Base-by-base conservation (phyloP, 768 basidiomycete species). In the Kwoniella pini region DNA sequence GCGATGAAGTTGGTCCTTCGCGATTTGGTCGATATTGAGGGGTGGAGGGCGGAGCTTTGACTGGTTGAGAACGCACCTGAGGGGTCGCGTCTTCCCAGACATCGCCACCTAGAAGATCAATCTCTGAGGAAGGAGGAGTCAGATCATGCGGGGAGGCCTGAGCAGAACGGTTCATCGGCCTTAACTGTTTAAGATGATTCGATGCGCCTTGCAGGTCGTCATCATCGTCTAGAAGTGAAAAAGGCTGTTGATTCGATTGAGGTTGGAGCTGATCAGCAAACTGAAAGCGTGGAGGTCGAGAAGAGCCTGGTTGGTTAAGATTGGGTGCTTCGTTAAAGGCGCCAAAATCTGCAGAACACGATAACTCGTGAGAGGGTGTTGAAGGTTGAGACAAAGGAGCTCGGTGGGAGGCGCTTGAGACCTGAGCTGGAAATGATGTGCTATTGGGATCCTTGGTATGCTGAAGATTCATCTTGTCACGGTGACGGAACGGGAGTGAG, bases 121-220 rank as follows among this genome's bases (percentile, higher is more conserved):
- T 33, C 1, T 54, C 49, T 11, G 9, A 33, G 12, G 33, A 26
- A 28, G 17, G 6, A 19, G 48, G 21, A 2, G 46, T 38, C 2
- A 17, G 10, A 24, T 19, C 19, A 21, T 53, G 52, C 11, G 46
- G 28, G 36, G 44, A 24, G 12, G 38, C 21, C 19, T 30, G 22
- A 0, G 36, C 30, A 27, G 22, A 31, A 9, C 31, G 17, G 9
- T 39, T 45, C 22, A 13, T 43, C 3, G 44, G n/a, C 4, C 19
- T 10, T 13, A 10, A 1, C 10, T 31, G 21, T 21, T 33, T 9
- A 1, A 46, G 11, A 40, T 28, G 30, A 3, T 49, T 27, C 39
- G 68, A 71, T 1, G 64, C 65, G 1, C 70, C 68, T 6, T 71
- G 63, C 11, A 72, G 58, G 43, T 75, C 73, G 26, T 52, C 39